Conservation (phyloP, 371 early-diverging fungal species). For the Apophysomyces variabilis region DNA sequence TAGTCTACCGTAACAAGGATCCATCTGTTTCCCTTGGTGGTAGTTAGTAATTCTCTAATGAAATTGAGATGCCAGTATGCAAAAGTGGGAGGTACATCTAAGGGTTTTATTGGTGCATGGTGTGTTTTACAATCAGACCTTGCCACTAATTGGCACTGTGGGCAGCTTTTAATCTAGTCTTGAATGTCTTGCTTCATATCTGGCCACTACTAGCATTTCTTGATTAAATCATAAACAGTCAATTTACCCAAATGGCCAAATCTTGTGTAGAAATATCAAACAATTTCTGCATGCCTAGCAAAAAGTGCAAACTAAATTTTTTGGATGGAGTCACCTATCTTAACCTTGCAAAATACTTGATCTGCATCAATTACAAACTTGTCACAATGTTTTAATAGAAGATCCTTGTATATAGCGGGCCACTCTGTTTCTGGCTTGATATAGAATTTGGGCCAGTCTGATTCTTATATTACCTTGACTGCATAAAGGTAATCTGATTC, state of each 20-base stretch:
- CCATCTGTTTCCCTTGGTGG: no score
- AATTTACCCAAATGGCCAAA: conserved; percentile 20
- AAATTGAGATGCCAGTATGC: no score
- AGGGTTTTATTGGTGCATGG: no score
- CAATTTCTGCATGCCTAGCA: conserved; percentile 16
- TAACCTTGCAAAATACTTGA: no score
- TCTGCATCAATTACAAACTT: conserved; percentile 5
- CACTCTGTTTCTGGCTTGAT: conserved; percentile 9
- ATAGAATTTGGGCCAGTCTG: conserved; percentile 29
- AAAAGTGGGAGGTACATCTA: no score
- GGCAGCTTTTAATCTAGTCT: conserved; percentile 16
- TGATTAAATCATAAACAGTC: conserved; percentile 16
- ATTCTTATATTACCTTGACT: neutral
- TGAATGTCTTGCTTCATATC: conserved; percentile 18
- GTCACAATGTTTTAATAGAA: conserved; percentile 6
- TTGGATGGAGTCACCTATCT: neutral
- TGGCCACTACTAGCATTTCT: conserved; percentile 31
- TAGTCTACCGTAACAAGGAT: no score
- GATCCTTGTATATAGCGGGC: neutral
- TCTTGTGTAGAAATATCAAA: conserved; percentile 14
- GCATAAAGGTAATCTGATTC: conserved; percentile 30
- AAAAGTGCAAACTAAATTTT: conserved; percentile 15
- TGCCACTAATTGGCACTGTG: conserved; percentile 10
- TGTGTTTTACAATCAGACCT: no score
- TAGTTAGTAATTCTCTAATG: no score